Base-by-base conservation (phyloP, 140 eudicot genomes). In the Stevia rebaudiana region DNA sequence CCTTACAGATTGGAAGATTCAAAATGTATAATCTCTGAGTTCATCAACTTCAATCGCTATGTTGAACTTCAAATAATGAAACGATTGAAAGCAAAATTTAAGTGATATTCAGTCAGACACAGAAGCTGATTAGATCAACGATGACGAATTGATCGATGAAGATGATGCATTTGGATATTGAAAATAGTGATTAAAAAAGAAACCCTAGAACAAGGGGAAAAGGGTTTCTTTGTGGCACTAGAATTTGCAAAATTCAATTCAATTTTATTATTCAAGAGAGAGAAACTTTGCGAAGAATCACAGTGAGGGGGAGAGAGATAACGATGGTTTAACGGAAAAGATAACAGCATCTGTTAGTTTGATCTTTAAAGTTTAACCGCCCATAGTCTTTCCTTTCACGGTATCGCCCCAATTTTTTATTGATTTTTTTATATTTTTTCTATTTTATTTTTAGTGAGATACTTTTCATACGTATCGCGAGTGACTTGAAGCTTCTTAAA, bases 131-230 rank as follows among this genome's bases (percentile, higher is more conserved):
- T 51, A 56, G 12, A 60, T 24, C 49, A 58, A 57, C 3, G 56
- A 67, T n/a, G 21, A 54, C 11, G 8, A 36, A 36, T 67, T 66
- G 37, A 56, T 37, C 60, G 44, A 10, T 56, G 63, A 16, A 15
- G 65, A 53, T 63, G 65, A 71, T 63, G 60, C 21, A 42, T 63
- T 31, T 42, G 55, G 64, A 62, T 22, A 33, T 52, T 53, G 63
- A 50, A 21, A 67, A 37, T 57, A 11, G 60, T 5, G 63, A 74
- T 48, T 40, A 61, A 11, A 40, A 59, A 73, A 59, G 71, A 75
- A 68, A 60, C 80, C 80, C 80, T 75, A 51, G 37, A 74, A 61
- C 49, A 59, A 61, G 25, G 65, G 50, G 64, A 22, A 47, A 52
- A 31, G 61, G 80, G 75, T 68, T 68, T 75, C 42, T 75, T 68